phyloP scores from a whole-genome alignment of 1,284 basidiomycete species.

The Cutaneotrichosporon curvatum region DNA sequence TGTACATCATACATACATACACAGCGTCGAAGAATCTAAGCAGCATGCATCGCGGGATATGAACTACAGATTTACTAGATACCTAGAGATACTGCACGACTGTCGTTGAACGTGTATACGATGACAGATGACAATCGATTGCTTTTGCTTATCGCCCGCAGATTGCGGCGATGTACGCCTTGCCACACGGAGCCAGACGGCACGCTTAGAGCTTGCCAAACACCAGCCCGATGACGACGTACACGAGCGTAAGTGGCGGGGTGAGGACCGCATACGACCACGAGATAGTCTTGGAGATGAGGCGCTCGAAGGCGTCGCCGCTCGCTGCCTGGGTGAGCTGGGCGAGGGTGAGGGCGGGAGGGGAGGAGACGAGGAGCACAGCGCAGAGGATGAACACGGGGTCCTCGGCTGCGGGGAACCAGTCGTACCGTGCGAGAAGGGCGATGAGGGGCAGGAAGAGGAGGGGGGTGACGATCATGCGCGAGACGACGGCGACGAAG shows the following conservation, averaged over 20 bases:
- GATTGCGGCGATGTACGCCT: too few species aligned
- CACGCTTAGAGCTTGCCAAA: constrained; percentile 35
- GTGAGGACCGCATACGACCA: constrained; percentile 57
- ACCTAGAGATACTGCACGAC: too few species aligned
- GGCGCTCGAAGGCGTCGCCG: constrained; percentile 80
- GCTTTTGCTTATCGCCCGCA: too few species aligned
- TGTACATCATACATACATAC: too few species aligned
- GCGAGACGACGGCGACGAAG: constrained; percentile 58
- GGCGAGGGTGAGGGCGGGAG: constrained; percentile 46
- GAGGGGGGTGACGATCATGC: constrained; percentile 81
- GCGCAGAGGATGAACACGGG: constrained; percentile 55
- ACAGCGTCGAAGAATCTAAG: too few species aligned
- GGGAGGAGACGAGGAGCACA: constrained; percentile 58
- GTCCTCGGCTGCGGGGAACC: constrained; percentile 51
- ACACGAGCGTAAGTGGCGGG: constrained; percentile 68
- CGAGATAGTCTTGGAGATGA: constrained; percentile 57
- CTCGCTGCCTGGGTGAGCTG: constrained; percentile 82
- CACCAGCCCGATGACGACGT: constrained; percentile 63
- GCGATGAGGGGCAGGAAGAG: constrained; percentile 67
- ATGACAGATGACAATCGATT: too few species aligned
- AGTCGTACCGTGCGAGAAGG: constrained; percentile 56
- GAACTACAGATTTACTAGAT: too few species aligned
- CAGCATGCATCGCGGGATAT: too few species aligned
- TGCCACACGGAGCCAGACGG: neutral
- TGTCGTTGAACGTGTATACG: too few species aligned